Base-by-base conservation (phyloP, 805 yeast species). In the Saccharomycopsis sp. region DNA sequence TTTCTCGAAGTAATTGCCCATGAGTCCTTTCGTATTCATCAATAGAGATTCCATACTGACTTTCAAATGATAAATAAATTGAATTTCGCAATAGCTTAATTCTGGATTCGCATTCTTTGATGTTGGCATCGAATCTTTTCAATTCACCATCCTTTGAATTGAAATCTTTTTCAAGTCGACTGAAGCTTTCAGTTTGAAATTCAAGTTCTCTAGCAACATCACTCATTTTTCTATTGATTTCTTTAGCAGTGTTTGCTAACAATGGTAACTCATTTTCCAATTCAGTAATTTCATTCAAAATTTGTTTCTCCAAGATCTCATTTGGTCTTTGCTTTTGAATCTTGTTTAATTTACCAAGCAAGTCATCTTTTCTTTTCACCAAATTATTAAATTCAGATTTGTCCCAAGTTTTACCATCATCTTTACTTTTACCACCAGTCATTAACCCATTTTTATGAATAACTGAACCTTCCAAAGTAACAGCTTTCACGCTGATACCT, bases 381-480 rank as follows among this genome's bases (percentile, higher is more conserved):
- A 88, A 66, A 19, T 69, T 65, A 41, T 71, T 73, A 53, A 75
- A 72, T 53, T 81, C 85, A 35, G 75, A 72, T 56, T 82, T 86
- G 59, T 80, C 87, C 95, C 95, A 86, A 51, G 9, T 70, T 67
- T n/a, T 68, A 9, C 38, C 46, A 17, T 53, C 57, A 32, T 67
- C 67, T n/a, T 68, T 68, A 4, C 77, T 69, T 23, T 70, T 65
- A 53, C 97, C 97, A 59, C 97, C 97, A 6, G 97, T 83, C 95
- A 93, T 86, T 29, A 88, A 68, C 4, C 96, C 96, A 3, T 90
- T 80, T 55, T 77, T 79, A 57, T 86, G 87, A 38, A 93, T 84
- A 24, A 88, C 68, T 0, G 90, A 76, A 1, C 98, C 98, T 40
- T 86, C 87, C 11, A 86, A 56, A 0, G 96, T 76, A 2, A 89